Evolutionary conservation across 345 rosid genomes (phyloP).

Genomic region (Pelargonium nanum): DNA sequence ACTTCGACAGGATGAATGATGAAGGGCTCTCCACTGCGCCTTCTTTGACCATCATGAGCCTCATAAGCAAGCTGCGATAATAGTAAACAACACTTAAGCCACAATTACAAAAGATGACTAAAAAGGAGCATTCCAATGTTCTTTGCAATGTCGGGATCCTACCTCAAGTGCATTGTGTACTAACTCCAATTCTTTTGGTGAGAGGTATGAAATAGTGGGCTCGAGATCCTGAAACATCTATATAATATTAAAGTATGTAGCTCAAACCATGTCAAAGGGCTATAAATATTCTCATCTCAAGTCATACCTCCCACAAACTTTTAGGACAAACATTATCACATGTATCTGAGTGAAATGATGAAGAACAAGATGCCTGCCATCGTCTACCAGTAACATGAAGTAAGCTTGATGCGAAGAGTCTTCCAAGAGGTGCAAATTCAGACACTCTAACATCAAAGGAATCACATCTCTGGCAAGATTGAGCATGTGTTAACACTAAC

Average conservation of each 20-base stretch:
- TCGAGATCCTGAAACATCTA: slow-evolving; percentile 35
- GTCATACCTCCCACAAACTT: slow-evolving; percentile 85
- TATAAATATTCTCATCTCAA: slow-evolving; percentile 4
- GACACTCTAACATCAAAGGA: slow-evolving; percentile 33
- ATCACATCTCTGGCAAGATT: slow-evolving; percentile 39
- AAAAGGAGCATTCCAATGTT: not conserved
- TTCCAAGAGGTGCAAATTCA: slow-evolving; percentile 24
- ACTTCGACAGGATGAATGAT: slow-evolving; percentile 98
- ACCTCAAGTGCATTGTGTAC: slow-evolving; percentile 76
- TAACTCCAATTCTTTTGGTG: slow-evolving; percentile 69
- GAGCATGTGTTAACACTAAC: slow-evolving; percentile 8
- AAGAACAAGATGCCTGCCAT: slow-evolving; percentile 45
- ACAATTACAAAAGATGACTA: not conserved
- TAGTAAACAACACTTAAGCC: slow-evolving; percentile 19
- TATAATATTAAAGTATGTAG: not conserved
- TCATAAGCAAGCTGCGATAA: slow-evolving; percentile 77
- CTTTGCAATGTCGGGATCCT: slow-evolving; percentile 14
- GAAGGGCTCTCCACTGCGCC: slow-evolving; percentile 98
- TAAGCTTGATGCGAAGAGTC: slow-evolving; percentile 31
- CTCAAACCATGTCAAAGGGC: not conserved
- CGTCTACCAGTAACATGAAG: slow-evolving; percentile 33
- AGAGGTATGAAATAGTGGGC: slow-evolving; percentile 70
- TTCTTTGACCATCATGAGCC: slow-evolving; percentile 94
- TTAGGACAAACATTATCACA: slow-evolving; percentile 48
- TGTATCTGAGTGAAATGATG: slow-evolving; percentile 33